Evolutionary conservation across 805 yeast species (phyloP), one percentile per base, ranked within the genome.

Genomic region (Candida yuanshanica): DNA sequence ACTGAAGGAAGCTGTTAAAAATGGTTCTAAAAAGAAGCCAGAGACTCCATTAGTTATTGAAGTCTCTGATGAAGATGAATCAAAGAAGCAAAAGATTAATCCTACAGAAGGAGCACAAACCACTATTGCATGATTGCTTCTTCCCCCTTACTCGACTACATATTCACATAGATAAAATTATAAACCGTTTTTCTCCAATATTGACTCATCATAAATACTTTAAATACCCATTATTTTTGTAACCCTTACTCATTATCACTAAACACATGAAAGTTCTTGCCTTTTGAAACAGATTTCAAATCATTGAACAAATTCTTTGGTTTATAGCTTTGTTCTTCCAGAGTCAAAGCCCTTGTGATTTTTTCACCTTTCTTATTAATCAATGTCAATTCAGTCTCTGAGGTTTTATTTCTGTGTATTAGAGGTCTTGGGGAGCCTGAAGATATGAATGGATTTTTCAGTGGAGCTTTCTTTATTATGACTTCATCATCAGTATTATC

Each of bases 331-430:
- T 48, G 40, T 23, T 60, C 59, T 24, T 47, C 53, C 4, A 39
- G 32, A 3, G 51, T 38, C 20, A 59, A 36, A 26, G 39, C 39
- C 38, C 60, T 51, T 17, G 52, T 44, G 14, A 57, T 48, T n/a
- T 53, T 59, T 9, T 61, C 56, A 7, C 70, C 69, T 33, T 50
- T 55, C 44, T 60, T 65, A 43, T 65, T 59, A 4, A 65, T 47
- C 48, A 57, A 53, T n/a, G 60, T 58, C 24, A 55, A 51, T 29
- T 51, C 50, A 35, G 41, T 47, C 43, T 49, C 56, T 14, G 52
- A 48, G 43, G 45, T 39, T 36, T 44, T 48, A 33, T 47, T 45
- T 18, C 39, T 26, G 13, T 29, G 39, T 22, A 35, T 17, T 14
- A 38, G 16, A 14, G 20, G 24, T 33, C 17, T 18, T 26, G 16